Evolutionary conservation across 306 rosid genomes (phyloP).

Genomic region (Leucaena leucocephala): DNA sequence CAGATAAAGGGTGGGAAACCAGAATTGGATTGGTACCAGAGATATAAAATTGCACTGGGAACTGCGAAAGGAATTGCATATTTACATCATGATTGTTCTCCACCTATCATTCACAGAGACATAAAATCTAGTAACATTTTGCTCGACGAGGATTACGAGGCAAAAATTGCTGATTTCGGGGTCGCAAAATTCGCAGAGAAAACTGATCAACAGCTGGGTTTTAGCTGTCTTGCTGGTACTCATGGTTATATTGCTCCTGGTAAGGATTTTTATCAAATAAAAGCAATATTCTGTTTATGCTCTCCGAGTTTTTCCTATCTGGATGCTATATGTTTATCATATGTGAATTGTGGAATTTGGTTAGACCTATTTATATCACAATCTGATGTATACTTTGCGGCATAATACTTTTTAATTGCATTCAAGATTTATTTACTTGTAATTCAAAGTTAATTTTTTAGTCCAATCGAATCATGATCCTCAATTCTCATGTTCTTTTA

Average conservation of each 20-base stretch:
- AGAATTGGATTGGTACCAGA: constrained; percentile 72
- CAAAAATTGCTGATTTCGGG: constrained; percentile 96
- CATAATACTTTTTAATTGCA: background rate
- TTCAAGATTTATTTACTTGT: background rate
- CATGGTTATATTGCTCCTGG: constrained; percentile 99
- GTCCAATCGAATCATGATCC: background rate
- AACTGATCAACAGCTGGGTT: constrained; percentile 50
- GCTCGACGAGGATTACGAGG: constrained; percentile 71
- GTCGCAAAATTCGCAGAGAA: constrained; percentile 78
- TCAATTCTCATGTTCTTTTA: background rate
- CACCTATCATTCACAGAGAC: constrained; percentile 84
- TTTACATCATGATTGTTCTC: constrained; percentile 92
- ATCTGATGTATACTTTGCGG: constrained; percentile 9
- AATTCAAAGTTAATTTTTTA: background rate
- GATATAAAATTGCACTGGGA: constrained; percentile 85
- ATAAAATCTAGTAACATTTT: constrained; percentile 93
- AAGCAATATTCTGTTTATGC: constrained; percentile 12
- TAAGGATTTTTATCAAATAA: constrained; percentile 44
- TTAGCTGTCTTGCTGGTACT: constrained; percentile 83
- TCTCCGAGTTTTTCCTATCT: constrained; percentile 10
- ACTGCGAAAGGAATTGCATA: constrained; percentile 89
- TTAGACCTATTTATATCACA: background rate
- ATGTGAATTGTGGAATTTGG: constrained; percentile 4
- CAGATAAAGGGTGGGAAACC: constrained; percentile 56
- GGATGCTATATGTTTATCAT: background rate